Evolutionary conservation across 148 eudicot genomes (phyloP).

Genomic region (Diospyros lotus): DNA sequence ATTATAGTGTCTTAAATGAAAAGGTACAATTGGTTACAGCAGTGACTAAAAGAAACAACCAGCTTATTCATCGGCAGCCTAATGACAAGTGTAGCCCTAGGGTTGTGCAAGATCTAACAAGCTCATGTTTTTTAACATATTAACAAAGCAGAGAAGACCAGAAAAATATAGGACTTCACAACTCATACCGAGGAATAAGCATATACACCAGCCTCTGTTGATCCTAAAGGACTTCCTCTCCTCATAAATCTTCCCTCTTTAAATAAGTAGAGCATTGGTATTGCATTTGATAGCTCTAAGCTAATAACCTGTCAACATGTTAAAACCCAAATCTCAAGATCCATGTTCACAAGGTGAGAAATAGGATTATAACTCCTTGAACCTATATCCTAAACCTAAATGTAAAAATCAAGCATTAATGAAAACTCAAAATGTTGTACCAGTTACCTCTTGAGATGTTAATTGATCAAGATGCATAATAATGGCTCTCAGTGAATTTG

Average conservation of each 20-base stretch:
- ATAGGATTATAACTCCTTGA: background rate
- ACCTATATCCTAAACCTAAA: background rate
- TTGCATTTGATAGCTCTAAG: conserved; percentile 52
- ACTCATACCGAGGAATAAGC: conserved; percentile 41
- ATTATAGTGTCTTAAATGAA: too few species aligned
- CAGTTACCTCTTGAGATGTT: conserved; percentile 45
- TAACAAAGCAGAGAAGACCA: background rate
- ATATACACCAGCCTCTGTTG: conserved; percentile 49
- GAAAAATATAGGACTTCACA: background rate
- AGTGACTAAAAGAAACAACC: too few species aligned
- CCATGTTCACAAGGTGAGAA: background rate
- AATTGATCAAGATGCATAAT: conserved; percentile 49
- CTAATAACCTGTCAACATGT: conserved; percentile 33
- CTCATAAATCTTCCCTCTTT: conserved; percentile 38
- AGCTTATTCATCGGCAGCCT: too few species aligned
- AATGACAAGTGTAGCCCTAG: too few species aligned
- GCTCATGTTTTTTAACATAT: background rate
- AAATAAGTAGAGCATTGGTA: conserved; percentile 55
- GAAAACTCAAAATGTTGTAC: background rate
- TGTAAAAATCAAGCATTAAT: background rate
- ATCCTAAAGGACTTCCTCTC: conserved; percentile 50
- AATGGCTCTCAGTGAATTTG: conserved; percentile 61
- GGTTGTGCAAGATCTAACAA: too few species aligned
- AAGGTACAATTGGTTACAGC: too few species aligned
- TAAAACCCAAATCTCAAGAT: background rate